A percentile compares a stretch with the other conserved stretches of the same genome.
phyloP scores from a whole-genome alignment of 495 filamentous ascomycete genomes.

The Lasiosphaeria miniovina region DNA sequence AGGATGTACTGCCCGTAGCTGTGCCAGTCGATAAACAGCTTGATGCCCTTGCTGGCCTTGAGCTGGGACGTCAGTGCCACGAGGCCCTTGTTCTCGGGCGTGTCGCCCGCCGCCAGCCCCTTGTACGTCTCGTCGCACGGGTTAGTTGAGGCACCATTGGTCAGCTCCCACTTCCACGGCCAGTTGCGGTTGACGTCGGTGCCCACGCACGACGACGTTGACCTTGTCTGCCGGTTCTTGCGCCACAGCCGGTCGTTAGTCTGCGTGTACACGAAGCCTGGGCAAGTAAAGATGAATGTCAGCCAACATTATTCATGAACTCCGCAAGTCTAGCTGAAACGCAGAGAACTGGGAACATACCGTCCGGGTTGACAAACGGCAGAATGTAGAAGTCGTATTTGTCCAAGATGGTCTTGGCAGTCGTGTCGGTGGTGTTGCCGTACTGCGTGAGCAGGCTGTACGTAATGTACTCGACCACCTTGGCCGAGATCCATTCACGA shows the following conservation, averaged over 20 bases:
- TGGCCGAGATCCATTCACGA: constrained; percentile 61
- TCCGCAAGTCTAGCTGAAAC: not conserved
- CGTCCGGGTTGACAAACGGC: constrained; percentile 62
- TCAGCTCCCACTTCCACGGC: constrained; percentile 50
- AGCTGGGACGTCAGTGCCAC: constrained; percentile 37
- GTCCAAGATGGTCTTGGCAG: constrained; percentile 45
- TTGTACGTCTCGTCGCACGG: constrained; percentile 55
- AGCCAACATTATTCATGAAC: too few species aligned
- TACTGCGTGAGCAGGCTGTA: constrained; percentile 52
- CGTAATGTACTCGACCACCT: constrained; percentile 55
- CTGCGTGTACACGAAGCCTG: constrained; percentile 61
- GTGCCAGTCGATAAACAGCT: constrained; percentile 62
- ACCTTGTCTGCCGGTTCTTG: constrained; percentile 56
- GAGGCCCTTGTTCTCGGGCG: constrained; percentile 51
- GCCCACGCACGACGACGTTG: constrained; percentile 48
- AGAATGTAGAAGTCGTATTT: constrained; percentile 64
- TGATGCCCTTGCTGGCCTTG: constrained; percentile 44
- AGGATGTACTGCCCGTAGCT: constrained; percentile 51
- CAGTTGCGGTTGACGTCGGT: constrained; percentile 67
- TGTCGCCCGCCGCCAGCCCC: constrained; percentile 43
- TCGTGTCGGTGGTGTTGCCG: constrained; percentile 30
- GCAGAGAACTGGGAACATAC: constrained; percentile 25
- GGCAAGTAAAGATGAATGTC: too few species aligned
- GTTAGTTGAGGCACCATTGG: constrained; percentile 49
- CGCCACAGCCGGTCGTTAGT: constrained; percentile 59